Conservation (phyloP, 306 rosid species). For the Lathyrus oleraceus region DNA sequence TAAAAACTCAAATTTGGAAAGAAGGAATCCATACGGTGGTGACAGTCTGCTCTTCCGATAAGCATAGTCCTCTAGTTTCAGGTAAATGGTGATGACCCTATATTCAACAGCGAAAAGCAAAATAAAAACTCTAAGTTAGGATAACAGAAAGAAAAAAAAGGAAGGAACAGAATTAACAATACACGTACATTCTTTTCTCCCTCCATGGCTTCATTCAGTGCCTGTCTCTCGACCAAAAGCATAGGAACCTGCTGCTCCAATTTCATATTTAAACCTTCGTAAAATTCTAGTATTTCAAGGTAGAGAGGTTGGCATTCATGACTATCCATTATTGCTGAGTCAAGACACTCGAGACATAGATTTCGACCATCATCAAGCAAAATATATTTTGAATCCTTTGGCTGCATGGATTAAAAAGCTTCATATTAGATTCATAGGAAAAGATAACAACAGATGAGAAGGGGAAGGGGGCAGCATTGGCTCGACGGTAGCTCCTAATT, state of each 20-base stretch:
- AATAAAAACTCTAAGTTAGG: constrained; percentile 13
- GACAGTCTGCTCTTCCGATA: constrained; percentile 97
- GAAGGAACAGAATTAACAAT: background rate
- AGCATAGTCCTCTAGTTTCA: constrained; percentile 97
- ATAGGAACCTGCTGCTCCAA: constrained; percentile 94
- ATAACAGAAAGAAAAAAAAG: constrained; percentile 4
- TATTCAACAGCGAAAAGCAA: constrained; percentile 33
- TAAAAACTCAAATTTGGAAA: constrained; percentile 29
- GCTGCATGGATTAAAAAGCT: constrained; percentile 57
- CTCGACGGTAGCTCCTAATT: background rate
- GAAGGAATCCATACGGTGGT: constrained; percentile 65
- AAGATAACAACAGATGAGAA: background rate
- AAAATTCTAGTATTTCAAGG: constrained; percentile 94
- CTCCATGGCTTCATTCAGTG: constrained; percentile 97
- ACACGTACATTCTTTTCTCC: constrained; percentile 78
- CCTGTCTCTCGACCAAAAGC: constrained; percentile 99
- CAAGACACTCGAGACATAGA: constrained; percentile 95
- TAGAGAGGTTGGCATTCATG: constrained; percentile 97
- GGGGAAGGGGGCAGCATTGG: background rate
- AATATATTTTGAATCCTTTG: constrained; percentile 76
- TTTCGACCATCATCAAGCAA: constrained; percentile 95
- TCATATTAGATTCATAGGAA: constrained; percentile 6
- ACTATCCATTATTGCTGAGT: constrained; percentile 92
- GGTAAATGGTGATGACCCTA: constrained; percentile 99
- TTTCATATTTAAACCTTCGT: constrained; percentile 94